Evolutionary conservation across 2,329 filamentous ascomycete species (phyloP), one percentile per base, ranked within the genome.

Genomic region (Pyrenochaeta sp.): DNA sequence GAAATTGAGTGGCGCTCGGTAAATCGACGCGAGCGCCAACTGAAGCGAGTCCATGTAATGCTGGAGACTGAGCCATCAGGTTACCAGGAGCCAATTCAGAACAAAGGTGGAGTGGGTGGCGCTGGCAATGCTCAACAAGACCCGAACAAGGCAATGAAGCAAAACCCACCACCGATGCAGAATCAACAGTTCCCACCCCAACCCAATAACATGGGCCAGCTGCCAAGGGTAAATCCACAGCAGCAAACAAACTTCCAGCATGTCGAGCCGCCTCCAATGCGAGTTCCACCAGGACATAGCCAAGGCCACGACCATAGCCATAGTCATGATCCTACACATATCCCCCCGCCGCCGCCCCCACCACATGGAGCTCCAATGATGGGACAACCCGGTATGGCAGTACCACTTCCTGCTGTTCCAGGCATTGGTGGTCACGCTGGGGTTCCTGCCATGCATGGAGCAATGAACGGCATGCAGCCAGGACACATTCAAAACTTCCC

Each of bases 51-150:
- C 4, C 53, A 60, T 15, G 45, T 71, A 6, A 58, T 71, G 8
- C 48, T 71, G 11, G 53, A 67, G 35, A 64, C 64, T 2, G 61
- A 61, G 15, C 42, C 55, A 4, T 60, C 60, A 23, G 51, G 52
- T 0, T 50, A 54, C 4, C 35, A 45, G 10, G 50, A 51, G 23
- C 46, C 49, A 6, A 27, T 39, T 15, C 35, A 15, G 18, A 23
- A 29, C 9, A 56, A 47, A 15, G 5, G 27, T 21, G 27, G 8
- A 7, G 24, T 21, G 13, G 26, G 27, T 17, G 30, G 29, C 14
- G 15, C 28, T 8, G 14, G 35, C 14, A 31, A 41, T 13, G 24
- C 22, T 27, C 20, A 41, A 3, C 45, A 49, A 21, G 41, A 52
- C 32, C 22, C 34, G 7, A 44, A 40, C n/a, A 50, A 42, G 22